A percentile compares a stretch with the other conserved stretches of the same genome.
phyloP scores from a whole-genome alignment of 768 basidiomycete species.

The Suillus weaverae region DNA sequence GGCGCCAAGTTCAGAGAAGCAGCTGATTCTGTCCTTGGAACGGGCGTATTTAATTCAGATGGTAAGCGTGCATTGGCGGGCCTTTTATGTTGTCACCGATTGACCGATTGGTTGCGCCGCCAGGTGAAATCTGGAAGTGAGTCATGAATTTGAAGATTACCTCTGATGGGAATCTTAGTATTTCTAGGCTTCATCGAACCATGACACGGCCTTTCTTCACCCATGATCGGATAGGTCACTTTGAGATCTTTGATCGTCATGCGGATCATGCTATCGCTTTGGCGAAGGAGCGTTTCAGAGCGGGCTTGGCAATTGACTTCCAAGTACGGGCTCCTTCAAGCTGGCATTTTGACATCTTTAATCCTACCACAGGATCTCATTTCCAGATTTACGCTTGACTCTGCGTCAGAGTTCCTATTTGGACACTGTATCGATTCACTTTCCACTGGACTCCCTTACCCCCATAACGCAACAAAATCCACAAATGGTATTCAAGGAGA shows the following conservation, averaged over 20 bases:
- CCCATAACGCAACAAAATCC: slow-evolving; percentile 25
- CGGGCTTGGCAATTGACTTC: slow-evolving; percentile 57
- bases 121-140: slow-evolving; percentile 74
- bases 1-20: slow-evolving; percentile 33
- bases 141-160: slow-evolving; percentile 10
- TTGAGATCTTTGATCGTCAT: slow-evolving; percentile 60
- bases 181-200: slow-evolving; percentile 54
- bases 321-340: slow-evolving; percentile 39
- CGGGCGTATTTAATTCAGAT: slow-evolving; percentile 58
- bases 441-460: slow-evolving; percentile 37
- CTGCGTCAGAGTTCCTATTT: slow-evolving; percentile 56
- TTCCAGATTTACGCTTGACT: slow-evolving; percentile 50
- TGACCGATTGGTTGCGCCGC: slow-evolving; percentile 5
- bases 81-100: background rate
- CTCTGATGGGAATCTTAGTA: background rate
- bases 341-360: background rate
- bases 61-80: slow-evolving; percentile 28
- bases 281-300: slow-evolving; percentile 43
- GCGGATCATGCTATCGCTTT: slow-evolving; percentile 46
- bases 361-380: slow-evolving; percentile 38
- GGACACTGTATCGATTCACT: slow-evolving; percentile 44
- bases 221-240: slow-evolving; percentile 59
- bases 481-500: slow-evolving; percentile 11
- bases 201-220: slow-evolving; percentile 75
- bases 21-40: slow-evolving; percentile 41